phyloP scores from a whole-genome alignment of 805 yeast genomes.

The Metschnikowia arizonensis region DNA sequence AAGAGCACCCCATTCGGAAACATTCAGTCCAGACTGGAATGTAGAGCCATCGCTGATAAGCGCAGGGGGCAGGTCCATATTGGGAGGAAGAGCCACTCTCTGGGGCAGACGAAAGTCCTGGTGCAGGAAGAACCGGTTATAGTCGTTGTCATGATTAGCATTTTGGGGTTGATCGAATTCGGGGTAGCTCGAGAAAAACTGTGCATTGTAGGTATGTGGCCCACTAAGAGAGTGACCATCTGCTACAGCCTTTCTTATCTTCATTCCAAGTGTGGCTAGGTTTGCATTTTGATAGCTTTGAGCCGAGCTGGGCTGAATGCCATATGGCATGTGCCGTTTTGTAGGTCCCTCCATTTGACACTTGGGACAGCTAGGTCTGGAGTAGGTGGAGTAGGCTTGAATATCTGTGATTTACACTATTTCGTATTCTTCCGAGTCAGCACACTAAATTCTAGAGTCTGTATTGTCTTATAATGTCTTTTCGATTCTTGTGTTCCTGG shows the following conservation, averaged over 20 bases:
- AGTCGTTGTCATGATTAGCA: not conserved
- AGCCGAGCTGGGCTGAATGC: not conserved
- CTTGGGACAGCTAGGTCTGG: not conserved
- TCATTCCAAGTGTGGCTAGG: constrained; percentile 62
- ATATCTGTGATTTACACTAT: too few species aligned
- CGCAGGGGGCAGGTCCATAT: constrained; percentile 42
- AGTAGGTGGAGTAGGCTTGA: too few species aligned
- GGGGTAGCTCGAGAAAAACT: constrained; percentile 2
- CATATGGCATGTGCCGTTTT: constrained; percentile 1
- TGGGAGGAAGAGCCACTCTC: constrained; percentile 42
- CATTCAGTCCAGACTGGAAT: constrained; percentile 36
- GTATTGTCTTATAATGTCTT: too few species aligned
- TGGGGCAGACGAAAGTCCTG: constrained; percentile 4
- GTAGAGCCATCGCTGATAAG: constrained; percentile 44
- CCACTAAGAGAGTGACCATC: constrained; percentile 48
- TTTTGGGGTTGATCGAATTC: constrained; percentile 3
- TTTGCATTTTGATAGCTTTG: constrained; percentile 30
- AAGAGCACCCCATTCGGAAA: constrained; percentile 37
- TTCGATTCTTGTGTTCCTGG: too few species aligned
- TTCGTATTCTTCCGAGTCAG: too few species aligned
- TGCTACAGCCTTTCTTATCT: constrained; percentile 62
- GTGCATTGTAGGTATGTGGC: constrained; percentile 11
- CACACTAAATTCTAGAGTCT: too few species aligned
- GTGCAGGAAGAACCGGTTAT: not conserved
- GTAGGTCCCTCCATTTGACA: not conserved